Evolutionary conservation across 2,329 filamentous ascomycete species (phyloP), one percentile per base, ranked within the genome.

Genomic region (Leptographium procerum): DNA sequence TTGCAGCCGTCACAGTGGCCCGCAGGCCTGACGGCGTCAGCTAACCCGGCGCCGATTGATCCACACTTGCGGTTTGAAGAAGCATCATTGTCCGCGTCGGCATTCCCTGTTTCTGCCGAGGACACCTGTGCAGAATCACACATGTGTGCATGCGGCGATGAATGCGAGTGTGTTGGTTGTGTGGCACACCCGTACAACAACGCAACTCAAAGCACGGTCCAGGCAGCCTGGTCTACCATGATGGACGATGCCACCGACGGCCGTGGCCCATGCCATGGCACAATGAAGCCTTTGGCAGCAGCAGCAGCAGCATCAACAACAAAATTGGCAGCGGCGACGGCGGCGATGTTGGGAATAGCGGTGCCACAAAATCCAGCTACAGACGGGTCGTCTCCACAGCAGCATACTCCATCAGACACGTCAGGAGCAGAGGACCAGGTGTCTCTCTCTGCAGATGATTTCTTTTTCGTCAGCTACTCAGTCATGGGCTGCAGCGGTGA

Each of bases 391-490:
- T 69, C 75, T 9, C 72, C 76, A 8, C 61, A 66, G 14, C 70
- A 72, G 24, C 74, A 72, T 56, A 79, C 78, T 9, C 76, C 78
- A 1, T 77, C 75, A 2, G 74, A 78, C 55, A 71, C 72, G 7
- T 73, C 75, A 2, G 75, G 75, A 1, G 70, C 69, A 0, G 70
- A 83, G 56, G 81, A 82, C 61, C 76, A 81, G 64, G 73, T 71
- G 8, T 63, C 69, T 24, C 66, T 81, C 28, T 73, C 76, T 1
- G 75, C 76, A 1, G 74, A 71, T 56, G 79, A 84, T 66, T 85
- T 80, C 69, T 77, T 84, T 66, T 84, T 84, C 64, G 81, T 84
- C 59, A 77, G 56, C 61, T 61, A 66, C 60, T 57, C 62, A 40
- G 45, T 59, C 13, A 48, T 61, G 52, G 55, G 55, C 26, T 56